A percentile compares a stretch with the other conserved stretches of the same genome.
These are phyloP conservation scores for Termitomyces eurrhizus DNA, from an alignment of 768 basidiomycete species.

Conservation along the genomic window DNA sequence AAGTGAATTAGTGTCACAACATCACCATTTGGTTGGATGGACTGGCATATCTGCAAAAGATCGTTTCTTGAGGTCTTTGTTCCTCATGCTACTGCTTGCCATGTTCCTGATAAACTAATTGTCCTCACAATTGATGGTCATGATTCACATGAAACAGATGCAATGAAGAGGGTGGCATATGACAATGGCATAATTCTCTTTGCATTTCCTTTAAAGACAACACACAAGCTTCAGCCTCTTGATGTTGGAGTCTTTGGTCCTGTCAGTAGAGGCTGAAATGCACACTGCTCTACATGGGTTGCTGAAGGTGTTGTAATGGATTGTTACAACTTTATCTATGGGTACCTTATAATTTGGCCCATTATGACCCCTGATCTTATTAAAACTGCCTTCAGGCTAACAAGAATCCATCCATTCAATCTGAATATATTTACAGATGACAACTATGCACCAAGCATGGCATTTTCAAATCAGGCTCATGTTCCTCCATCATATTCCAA, in stretches of 20 bases:
- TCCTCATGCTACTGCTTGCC: too few species aligned
- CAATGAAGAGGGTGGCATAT: too few species aligned
- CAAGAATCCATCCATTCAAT: neutral
- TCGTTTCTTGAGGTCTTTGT: neutral
- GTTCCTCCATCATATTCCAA: neutral
- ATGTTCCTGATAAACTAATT: too few species aligned
- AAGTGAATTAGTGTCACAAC: neutral
- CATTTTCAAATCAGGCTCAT: neutral
- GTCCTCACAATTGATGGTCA: too few species aligned
- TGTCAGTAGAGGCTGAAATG: too few species aligned
- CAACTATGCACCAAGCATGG: neutral
- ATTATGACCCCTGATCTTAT: neutral
- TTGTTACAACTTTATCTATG: neutral
- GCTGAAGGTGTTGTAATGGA: neutral
- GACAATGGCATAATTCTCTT: too few species aligned
- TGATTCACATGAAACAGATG: too few species aligned
- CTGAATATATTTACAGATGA: neutral
- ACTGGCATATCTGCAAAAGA: neutral
- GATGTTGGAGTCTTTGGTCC: too few species aligned
- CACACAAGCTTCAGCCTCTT: too few species aligned
- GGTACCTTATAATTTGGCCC: neutral
- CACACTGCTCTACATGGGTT: too few species aligned
- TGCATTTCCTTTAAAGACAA: too few species aligned
- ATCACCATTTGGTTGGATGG: neutral
- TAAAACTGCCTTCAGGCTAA: neutral